Conservation (phyloP, 805 yeast species). For the Saturnispora halmiae region DNA sequence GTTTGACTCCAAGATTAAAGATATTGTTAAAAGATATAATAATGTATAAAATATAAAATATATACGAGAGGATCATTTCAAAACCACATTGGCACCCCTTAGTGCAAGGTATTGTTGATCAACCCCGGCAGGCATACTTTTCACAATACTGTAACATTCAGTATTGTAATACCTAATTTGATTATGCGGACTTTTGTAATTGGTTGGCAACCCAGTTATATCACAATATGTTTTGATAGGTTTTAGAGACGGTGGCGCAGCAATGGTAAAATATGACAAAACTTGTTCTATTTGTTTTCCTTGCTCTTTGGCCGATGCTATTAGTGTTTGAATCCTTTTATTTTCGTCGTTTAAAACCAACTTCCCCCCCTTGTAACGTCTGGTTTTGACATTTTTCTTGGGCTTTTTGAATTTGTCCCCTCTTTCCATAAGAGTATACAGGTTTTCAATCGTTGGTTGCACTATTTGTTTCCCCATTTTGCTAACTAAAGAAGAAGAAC, state of each 20-base stretch:
- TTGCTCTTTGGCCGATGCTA: slow-evolving; percentile 19
- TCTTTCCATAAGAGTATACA: slow-evolving; percentile 33
- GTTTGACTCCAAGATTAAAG: slow-evolving; percentile 24
- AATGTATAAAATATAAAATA: not conserved
- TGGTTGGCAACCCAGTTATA: slow-evolving; percentile 78
- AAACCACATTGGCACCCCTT: slow-evolving; percentile 79
- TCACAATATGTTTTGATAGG: slow-evolving; percentile 87
- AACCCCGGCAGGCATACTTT: slow-evolving; percentile 77
- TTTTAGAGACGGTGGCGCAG: slow-evolving; percentile 79
- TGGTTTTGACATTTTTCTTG: slow-evolving; percentile 39
- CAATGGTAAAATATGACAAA: slow-evolving; percentile 61
- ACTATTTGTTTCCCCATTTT: slow-evolving; percentile 4
- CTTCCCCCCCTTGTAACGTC: slow-evolving; percentile 64
- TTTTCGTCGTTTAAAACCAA: slow-evolving; percentile 73
- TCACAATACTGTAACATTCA: slow-evolving; percentile 72
- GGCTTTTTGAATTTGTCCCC: slow-evolving; percentile 54
- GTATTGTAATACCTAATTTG: slow-evolving; percentile 72
- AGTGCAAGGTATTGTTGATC: slow-evolving; percentile 88
- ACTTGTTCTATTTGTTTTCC: slow-evolving; percentile 28
- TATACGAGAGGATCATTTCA: slow-evolving; percentile 33
- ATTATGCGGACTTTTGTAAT: slow-evolving; percentile 64
- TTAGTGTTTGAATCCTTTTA: slow-evolving; percentile 44
- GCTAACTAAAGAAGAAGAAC: not conserved
- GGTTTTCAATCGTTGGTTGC: slow-evolving; percentile 12
- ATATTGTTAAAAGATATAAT: slow-evolving; percentile 23